Conservation (phyloP, 177 flowering plant genomes). For the Vitis hybrid region DNA sequence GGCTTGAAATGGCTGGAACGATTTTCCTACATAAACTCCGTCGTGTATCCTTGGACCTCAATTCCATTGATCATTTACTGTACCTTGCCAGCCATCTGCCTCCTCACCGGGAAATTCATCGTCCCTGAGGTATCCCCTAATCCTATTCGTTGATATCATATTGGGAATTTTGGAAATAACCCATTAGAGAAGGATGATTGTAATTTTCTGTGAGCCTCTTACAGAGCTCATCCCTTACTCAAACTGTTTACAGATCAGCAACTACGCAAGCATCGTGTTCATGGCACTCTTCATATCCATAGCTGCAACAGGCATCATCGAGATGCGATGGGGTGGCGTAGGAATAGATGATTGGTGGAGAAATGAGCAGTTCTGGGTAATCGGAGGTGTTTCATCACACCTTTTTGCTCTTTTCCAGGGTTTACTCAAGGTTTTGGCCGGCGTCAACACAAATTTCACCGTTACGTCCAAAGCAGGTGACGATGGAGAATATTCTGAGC, state of each 20-base stretch:
- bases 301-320: slow-evolving; percentile 47
- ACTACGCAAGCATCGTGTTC: slow-evolving; percentile 44
- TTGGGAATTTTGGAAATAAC: neutral
- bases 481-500: slow-evolving; percentile 50
- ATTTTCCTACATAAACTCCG: slow-evolving; percentile 57
- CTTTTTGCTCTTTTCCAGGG: slow-evolving; percentile 54
- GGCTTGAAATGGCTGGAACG: slow-evolving; percentile 62
- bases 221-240: too few species aligned
- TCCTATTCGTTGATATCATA: slow-evolving; percentile 4
- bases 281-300: slow-evolving; percentile 50
- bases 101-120: slow-evolving; percentile 61
- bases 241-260: slow-evolving; percentile 40
- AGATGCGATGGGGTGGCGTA: slow-evolving; percentile 60
- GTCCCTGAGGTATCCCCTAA: slow-evolving; percentile 48
- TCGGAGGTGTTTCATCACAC: slow-evolving; percentile 60
- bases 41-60: slow-evolving; percentile 57
- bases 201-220: too few species aligned
- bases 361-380: slow-evolving; percentile 69
- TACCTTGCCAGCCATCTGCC: slow-evolving; percentile 57
- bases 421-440: slow-evolving; percentile 54
- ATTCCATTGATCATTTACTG: slow-evolving; percentile 58
- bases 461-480: slow-evolving; percentile 55
- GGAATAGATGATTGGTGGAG: slow-evolving; percentile 66
- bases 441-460: slow-evolving; percentile 54
- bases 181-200: too few species aligned